Conservation (phyloP, 2,329 filamentous ascomycete species). For the Aspergillus aculeatus region DNA sequence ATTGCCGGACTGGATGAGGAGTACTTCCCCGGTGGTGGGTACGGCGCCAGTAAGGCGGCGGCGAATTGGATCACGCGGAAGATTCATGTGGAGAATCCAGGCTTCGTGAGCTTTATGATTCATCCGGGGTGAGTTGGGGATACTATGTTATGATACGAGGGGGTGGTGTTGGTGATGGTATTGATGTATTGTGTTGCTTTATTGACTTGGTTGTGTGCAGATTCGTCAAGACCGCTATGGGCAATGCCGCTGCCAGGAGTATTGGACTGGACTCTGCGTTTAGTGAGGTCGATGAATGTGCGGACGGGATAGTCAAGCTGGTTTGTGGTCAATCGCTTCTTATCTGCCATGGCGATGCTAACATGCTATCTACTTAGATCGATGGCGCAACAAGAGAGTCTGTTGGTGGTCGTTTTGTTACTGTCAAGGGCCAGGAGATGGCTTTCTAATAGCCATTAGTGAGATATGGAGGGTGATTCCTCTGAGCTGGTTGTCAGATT, state of each 20-base stretch:
- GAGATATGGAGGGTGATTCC: neutral
- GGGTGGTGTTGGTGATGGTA: neutral
- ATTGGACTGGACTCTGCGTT: neutral
- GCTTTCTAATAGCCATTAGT: neutral
- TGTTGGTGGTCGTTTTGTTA: constrained; percentile 2
- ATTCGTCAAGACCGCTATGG: constrained; percentile 1
- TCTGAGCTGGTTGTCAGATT: no score
- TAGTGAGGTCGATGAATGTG: neutral
- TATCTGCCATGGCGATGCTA: neutral
- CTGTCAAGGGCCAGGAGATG: neutral
- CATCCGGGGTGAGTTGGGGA: neutral
- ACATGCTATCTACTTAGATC: neutral
- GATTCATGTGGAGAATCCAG: constrained; percentile 5
- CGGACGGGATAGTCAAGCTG: neutral
- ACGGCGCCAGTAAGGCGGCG: constrained; percentile 1
- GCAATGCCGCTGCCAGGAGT: constrained; percentile 1
- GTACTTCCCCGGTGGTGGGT: neutral
- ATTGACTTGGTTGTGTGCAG: neutral
- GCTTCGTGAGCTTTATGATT: neutral
- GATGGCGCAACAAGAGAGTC: constrained; percentile 3
- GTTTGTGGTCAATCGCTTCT: neutral
- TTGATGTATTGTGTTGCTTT: no score
- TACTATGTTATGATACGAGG: neutral
- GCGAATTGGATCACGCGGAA: constrained; percentile 3
- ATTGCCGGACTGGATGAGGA: neutral